Base-by-base conservation (phyloP, 2,329 filamentous ascomycete species). In the Fusarium decemcellulare region DNA sequence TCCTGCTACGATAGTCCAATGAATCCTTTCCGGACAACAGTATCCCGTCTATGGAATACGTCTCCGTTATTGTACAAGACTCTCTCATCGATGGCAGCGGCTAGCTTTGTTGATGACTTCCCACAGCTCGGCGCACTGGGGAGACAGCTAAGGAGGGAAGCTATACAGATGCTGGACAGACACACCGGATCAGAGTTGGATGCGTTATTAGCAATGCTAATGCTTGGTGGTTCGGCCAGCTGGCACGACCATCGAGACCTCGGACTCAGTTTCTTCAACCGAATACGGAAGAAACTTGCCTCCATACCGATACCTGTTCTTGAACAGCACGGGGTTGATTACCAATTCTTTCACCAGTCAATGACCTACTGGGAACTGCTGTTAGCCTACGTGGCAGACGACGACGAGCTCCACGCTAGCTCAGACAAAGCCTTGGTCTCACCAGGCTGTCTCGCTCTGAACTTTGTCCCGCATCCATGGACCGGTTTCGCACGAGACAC, bases 361-460 rank as follows among this genome's bases (percentile, higher is more conserved):
- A 37, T 62, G 44, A 50, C 54, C 8, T 68, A 68, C 29, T 68
- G 65, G 65, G 52, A 68, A 32, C 65, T 68, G 65, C 46, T 68
- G 12, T 50, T 68, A 7, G 55, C 65, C 8, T 68, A 59, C 32
- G 65, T 68, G 2, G 65, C 51, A 7, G 65, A 68, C n/a, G 55
- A 65, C n/a, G 53, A 58, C 8, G 30, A 50, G 14, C 53, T 67
- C 16, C 55, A 56, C 6, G 51, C 46, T 3, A 57, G 46, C 11
- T 46, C 18, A 48, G 44, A 30, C 11, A 30, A 48, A 6, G 23
- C n/a, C n/a, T 3, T 30, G 30, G 12, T 48, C 10, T 18, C 23
- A 16, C 15, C 16, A 15, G 59, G 44, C 39, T 57, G 50, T 59
- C 46, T 50, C 39, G 48, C 6, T 34, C 18, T 16, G 46, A 48